Evolutionary conservation across 768 basidiomycete species (phyloP), one percentile per base, ranked within the genome.

Genomic region (Dioszegia crocea): DNA sequence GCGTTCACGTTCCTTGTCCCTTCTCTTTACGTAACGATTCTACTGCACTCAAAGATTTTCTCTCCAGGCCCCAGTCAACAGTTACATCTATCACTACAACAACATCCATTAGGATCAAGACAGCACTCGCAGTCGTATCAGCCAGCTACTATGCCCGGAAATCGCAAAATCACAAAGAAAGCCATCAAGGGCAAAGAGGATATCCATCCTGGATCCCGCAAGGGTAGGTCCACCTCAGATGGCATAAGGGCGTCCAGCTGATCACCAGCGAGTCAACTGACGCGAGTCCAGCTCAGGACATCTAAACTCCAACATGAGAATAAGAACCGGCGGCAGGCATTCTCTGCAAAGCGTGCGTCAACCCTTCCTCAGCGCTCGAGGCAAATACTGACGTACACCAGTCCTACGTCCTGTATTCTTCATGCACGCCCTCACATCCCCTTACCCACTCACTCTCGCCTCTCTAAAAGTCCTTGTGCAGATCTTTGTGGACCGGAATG

Each of bases 161-260:
- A 75, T 58, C 64, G 73, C 41, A 57, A 60, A 44, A 47, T 76
- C 16, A 77, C 76, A 12, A 70, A 66, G 48, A 76, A 78, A 64
- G 68, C 74, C 17, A 68, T 78, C 62, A 76, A 77, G 61, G 77
- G 77, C 30, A 77, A 76, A 60, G 75, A 75, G 31, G 65, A 65
- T 19, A 57, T 78, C 44, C 77, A 78, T 56, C 77, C 77, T 5
- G 71, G 73, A 38, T 78, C 77, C 19, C 58, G 77, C 23, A 75
- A 77, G 61, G 71, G 71, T 70, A 30, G 10, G 67, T 16, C n/a
- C 57, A 6, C 21, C 26, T 11, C 23, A 2, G 21, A 5, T n/a
- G 8, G 21, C 45, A 4, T 5, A 14, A 24, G n/a, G 45, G 8
- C 19, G 26, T 27, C 30, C 17, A 48, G n/a, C 33, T 30, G n/a